Evolutionary conservation across 495 filamentous ascomycete genomes (phyloP), one percentile per base, ranked within the genome.

Genomic region (Thozetella sp.): DNA sequence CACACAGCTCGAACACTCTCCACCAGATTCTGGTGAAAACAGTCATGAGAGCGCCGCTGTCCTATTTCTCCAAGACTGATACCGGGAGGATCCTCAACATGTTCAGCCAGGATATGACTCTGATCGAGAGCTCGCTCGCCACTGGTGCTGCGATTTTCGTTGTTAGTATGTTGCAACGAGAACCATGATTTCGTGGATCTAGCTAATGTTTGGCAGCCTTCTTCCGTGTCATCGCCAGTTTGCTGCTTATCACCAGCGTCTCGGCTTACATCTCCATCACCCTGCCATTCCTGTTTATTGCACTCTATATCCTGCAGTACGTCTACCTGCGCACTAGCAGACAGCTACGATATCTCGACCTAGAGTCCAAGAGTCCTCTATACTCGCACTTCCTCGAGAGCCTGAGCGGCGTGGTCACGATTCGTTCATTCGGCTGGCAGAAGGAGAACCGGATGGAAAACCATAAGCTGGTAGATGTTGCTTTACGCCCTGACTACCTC

Each of bases 281-380:
- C 6, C 6, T 37, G 30, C 30, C 30, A 6, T 17, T 37, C 17
- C 6, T 17, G 17, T 37, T 37, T 6, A 17, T 6, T 17, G 30
- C 17, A 17, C 9, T 37, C 9, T 37, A 37, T 37, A 9, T 37
- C 30, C 75, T 90, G 3, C 84, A 88, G 63, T 83, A 81, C 57
- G 71, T 81, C 53, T 90, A 90, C 57, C 76, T 90, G 17, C 80
- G 84, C 22, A 90, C 88, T 3, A 88, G 86, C 1, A 80, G 86
- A 3, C 86, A 89, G 61, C 69, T 90, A 6, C 83, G 88, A 46
- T 76, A 86, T 51, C 71, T 90, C 45, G 87, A 89, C 37, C 72
- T 89, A 15, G 86, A 89, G 68, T 75, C 82, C 24, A 87, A 88
- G 66, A 79, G 85, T 2, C 83, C 86, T 1, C 68, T 89, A 3